Evolutionary conservation across 257 asterid species (phyloP), one percentile per base, ranked within the genome.

Genomic region (Voacanga thouarsii): DNA sequence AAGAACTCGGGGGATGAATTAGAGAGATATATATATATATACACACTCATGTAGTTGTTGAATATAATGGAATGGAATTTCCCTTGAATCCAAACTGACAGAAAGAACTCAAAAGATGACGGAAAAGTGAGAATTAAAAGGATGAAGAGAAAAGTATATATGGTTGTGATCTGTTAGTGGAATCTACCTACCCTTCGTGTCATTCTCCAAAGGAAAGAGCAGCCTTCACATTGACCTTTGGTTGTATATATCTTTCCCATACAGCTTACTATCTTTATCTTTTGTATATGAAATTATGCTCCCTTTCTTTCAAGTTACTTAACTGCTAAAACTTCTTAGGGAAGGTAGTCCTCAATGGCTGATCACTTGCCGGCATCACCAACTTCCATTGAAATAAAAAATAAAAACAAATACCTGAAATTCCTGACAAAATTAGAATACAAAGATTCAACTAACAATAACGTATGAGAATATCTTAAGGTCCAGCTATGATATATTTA

Each of bases 21-120:
- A 12, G 5, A 50, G 5, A 50, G 6, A 10, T 50, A 15, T 7
- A 50, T 50, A 14, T 50, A 3, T 15, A 7, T n/a, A n/a, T n/a
- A 43, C 6, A 55, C 19, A 24, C 60, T 19, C 24, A 12, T 61
- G 18, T 26, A 26, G 6, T 68, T 39, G 49, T 16, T 7, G 79
- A 72, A 30, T 74, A 57, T 12, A n/a, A 72, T 72, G 61, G 64
- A 3, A 61, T 28, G 11, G 30, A 75, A 61, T 61, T 61, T 75
- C 63, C 61, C 28, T 45, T 49, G 61, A 24, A 75, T 61, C 79
- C 61, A 41, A 59, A 74, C 70, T 39, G 41, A 39, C 41, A 68
- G 12, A 21, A 37, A 3, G 10, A 33, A 33, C 21, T 39, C 33
- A 74, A 39, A 74, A 39, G 68, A 74, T 74, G 78, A n/a, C 77